These are phyloP conservation scores for Coemansia sp. DNA, from an alignment of 192 early-diverging fungal genomes.

Conservation along the genomic window DNA sequence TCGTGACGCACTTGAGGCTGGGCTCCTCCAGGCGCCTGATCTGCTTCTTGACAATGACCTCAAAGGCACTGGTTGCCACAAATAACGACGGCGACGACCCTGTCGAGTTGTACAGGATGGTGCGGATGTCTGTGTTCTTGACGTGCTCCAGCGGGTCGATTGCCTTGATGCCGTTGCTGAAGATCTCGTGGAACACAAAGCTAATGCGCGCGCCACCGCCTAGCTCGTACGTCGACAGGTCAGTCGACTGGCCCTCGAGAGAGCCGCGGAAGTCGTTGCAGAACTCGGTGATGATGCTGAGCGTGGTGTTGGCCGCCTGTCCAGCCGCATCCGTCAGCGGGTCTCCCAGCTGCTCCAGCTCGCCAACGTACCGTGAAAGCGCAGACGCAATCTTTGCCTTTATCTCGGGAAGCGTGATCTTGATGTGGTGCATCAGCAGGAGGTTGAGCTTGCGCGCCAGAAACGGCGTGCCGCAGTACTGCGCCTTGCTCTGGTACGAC, in stretches of 20 bases:
- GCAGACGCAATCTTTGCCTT: constrained; percentile 92
- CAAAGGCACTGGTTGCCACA: constrained; percentile 97
- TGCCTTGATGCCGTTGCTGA: constrained; percentile 80
- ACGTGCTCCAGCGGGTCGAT: constrained; percentile 99
- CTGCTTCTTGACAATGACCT: constrained; percentile 98
- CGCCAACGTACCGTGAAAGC: constrained; percentile 79
- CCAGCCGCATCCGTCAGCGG: constrained; percentile 75
- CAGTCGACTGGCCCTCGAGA: constrained; percentile 93
- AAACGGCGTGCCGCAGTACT: constrained; percentile 99
- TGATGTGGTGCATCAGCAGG: constrained; percentile 99
- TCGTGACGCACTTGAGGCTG: constrained; percentile 87
- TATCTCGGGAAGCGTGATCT: constrained; percentile 96
- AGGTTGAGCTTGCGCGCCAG: constrained; percentile 96
- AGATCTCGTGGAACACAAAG: constrained; percentile 99
- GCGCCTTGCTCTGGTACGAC: constrained; percentile 93
- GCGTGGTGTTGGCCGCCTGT: constrained; percentile 83
- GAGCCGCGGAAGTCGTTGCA: constrained; percentile 94
- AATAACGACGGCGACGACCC: constrained; percentile 97
- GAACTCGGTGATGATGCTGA: constrained; percentile 99
- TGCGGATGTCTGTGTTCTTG: constrained; percentile 98
- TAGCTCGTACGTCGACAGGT: constrained; percentile 92
- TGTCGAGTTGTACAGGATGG: constrained; percentile 97
- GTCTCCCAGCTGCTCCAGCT: constrained; percentile 89
- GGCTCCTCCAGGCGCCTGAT: constrained; percentile 98
- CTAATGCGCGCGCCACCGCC: constrained; percentile 97